phyloP scores from a whole-genome alignment of 805 yeast species.

The Saturnispora gosingensis region DNA sequence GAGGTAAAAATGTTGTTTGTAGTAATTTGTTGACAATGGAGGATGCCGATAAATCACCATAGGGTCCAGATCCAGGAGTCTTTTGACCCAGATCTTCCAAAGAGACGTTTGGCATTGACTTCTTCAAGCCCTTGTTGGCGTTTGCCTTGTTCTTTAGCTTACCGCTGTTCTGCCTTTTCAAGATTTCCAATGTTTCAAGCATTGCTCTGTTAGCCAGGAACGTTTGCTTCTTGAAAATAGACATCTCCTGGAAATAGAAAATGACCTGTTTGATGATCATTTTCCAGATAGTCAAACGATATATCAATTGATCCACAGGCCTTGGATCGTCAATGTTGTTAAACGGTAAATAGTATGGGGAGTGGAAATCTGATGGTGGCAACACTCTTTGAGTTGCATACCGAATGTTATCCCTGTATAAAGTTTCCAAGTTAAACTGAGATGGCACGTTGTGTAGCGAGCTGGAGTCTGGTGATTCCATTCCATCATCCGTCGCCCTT shows the following conservation, averaged over 20 bases:
- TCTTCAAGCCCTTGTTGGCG: constrained; percentile 18
- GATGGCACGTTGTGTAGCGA: neutral
- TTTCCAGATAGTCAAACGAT: constrained; percentile 50
- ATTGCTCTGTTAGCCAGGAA: constrained; percentile 38
- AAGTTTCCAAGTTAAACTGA: constrained; percentile 9
- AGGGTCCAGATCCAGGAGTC: neutral
- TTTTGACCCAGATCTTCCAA: constrained; percentile 18
- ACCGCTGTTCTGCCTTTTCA: constrained; percentile 25
- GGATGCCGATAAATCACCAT: neutral
- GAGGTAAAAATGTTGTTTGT: constrained; percentile 37
- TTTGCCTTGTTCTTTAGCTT: constrained; percentile 20
- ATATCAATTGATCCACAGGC: constrained; percentile 42
- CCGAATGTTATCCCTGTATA: constrained; percentile 10
- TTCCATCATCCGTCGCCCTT: neutral
- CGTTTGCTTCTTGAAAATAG: constrained; percentile 42
- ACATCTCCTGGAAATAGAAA: constrained; percentile 41
- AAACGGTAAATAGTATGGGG: constrained; percentile 30
- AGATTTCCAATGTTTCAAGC: constrained; percentile 34
- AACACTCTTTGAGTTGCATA: constrained; percentile 21
- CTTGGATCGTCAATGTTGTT: constrained; percentile 24
- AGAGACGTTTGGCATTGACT: constrained; percentile 16
- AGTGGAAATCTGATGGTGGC: constrained; percentile 26
- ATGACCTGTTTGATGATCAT: constrained; percentile 44
- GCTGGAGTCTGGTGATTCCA: neutral
- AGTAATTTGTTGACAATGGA: constrained; percentile 33